phyloP scores from a whole-genome alignment of 176 grass and related monocot genomes.

The Cenchrus americanus region DNA sequence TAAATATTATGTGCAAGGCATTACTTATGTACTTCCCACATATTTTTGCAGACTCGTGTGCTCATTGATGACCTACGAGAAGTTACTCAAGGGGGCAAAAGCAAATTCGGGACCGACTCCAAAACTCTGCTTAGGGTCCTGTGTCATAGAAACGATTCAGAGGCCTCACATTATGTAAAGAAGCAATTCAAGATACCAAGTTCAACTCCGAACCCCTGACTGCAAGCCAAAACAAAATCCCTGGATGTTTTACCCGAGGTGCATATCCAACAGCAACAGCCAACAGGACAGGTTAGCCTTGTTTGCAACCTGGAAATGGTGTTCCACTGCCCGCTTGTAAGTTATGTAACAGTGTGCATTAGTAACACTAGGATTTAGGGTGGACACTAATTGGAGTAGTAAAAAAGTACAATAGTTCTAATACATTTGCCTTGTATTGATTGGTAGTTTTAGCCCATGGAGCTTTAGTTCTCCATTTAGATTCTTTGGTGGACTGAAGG shows the following conservation, averaged over 20 bases:
- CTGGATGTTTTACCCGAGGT: constrained; percentile 14
- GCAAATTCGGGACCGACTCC: constrained; percentile 75
- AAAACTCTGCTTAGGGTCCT: constrained; percentile 89
- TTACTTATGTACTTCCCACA: constrained; percentile 17
- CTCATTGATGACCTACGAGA: constrained; percentile 90
- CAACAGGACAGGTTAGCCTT: constrained; percentile 20
- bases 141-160: constrained; percentile 96
- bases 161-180: constrained; percentile 97
- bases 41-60: constrained; percentile 68
- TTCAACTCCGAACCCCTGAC: constrained; percentile 58
- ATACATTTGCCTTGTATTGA: constrained; percentile 11
- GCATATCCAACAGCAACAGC: constrained; percentile 11
- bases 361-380: constrained; percentile 38
- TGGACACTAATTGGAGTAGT: neutral
- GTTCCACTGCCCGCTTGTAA: neutral
- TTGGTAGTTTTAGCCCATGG: constrained; percentile 27
- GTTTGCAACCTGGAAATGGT: constrained; percentile 21
- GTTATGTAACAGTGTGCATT: constrained; percentile 45
- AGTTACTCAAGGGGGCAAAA: constrained; percentile 82
- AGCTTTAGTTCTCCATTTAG: neutral
- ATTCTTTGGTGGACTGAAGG: neutral
- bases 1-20: constrained; percentile 7
- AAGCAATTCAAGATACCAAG: constrained; percentile 99
- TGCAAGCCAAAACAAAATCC: constrained; percentile 26
- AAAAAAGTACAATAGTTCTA: constrained; percentile 8